Evolutionary conservation across 805 yeast genomes (phyloP).

Genomic region (Kazachstania bromeliacearum): DNA sequence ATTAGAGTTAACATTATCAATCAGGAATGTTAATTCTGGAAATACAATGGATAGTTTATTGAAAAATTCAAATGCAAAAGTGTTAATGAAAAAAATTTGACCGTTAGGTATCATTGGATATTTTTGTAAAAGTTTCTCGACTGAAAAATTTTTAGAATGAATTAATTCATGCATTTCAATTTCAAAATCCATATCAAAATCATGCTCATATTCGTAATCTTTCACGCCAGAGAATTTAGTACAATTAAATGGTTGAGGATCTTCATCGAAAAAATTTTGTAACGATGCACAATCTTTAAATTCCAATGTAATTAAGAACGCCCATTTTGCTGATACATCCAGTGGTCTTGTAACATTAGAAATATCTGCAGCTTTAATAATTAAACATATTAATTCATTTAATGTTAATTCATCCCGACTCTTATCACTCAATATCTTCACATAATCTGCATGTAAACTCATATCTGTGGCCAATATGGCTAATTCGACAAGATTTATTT

Average conservation of each 20-base stretch:
- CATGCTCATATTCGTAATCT: slow-evolving; percentile 4
- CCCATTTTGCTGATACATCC: slow-evolving; percentile 76
- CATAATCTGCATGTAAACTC: slow-evolving; percentile 76
- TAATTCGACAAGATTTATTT: slow-evolving; percentile 13
- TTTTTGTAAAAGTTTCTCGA: slow-evolving; percentile 35
- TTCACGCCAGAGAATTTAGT: no score
- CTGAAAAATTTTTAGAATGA: slow-evolving; percentile 2
- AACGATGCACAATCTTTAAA: slow-evolving; percentile 56
- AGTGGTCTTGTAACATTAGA: slow-evolving; percentile 84
- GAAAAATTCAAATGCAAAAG: slow-evolving; percentile 76
- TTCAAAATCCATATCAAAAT: slow-evolving; percentile 8
- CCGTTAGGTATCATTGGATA: slow-evolving; percentile 53
- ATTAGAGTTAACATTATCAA: slow-evolving; percentile 45
- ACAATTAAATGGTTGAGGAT: background rate
- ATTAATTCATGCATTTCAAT: slow-evolving; percentile 5
- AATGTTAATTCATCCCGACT: slow-evolving; percentile 15
- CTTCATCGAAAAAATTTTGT: slow-evolving; percentile 24
- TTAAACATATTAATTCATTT: slow-evolving; percentile 48
- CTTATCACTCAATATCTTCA: slow-evolving; percentile 35
- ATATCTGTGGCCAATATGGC: slow-evolving; percentile 80
- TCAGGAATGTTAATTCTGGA: slow-evolving; percentile 51
- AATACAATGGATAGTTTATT: slow-evolving; percentile 48
- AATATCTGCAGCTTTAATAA: slow-evolving; percentile 91
- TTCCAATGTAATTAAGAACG: slow-evolving; percentile 66
- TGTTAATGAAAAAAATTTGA: slow-evolving; percentile 73